A percentile compares a stretch with the other conserved stretches of the same genome.
These are phyloP conservation scores for Nicotiana undulata DNA, from an alignment of 257 asterid species.

Conservation along the genomic window DNA sequence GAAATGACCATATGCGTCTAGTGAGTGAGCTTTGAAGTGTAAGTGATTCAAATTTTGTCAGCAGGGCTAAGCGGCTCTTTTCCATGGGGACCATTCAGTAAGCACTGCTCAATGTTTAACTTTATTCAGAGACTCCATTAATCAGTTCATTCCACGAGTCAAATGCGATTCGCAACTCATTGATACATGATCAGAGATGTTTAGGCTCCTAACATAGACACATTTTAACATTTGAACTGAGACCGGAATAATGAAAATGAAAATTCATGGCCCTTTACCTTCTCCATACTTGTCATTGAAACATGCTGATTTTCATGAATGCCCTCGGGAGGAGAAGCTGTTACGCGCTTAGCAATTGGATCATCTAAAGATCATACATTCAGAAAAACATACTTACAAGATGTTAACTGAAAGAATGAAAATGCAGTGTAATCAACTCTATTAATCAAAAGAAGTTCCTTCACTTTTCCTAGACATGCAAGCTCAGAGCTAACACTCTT, in stretches of 20 bases:
- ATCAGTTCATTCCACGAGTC: neutral
- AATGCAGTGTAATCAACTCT: neutral
- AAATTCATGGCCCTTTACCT: constrained; percentile 21
- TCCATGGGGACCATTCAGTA: neutral
- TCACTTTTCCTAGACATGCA: neutral
- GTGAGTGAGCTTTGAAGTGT: neutral
- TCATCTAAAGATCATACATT: constrained; percentile 50
- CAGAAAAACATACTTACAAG: constrained; percentile 5
- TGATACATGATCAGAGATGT: neutral
- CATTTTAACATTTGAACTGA: neutral
- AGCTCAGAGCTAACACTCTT: neutral
- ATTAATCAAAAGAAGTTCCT: neutral
- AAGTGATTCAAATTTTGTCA: neutral
- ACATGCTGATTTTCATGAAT: constrained; percentile 31
- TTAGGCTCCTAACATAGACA: neutral
- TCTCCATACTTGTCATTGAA: constrained; percentile 27
- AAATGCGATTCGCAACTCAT: neutral
- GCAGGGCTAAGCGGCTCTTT: neutral
- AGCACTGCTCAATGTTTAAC: neutral
- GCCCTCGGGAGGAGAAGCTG: constrained; percentile 32
- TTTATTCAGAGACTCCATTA: neutral
- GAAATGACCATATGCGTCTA: neutral
- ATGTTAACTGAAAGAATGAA: constrained; percentile 3
- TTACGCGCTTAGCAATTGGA: constrained; percentile 65
- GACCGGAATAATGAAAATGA: neutral